Conservation (phyloP, 176 grass and related monocot genomes). For the Tillandsia fasciculata region DNA sequence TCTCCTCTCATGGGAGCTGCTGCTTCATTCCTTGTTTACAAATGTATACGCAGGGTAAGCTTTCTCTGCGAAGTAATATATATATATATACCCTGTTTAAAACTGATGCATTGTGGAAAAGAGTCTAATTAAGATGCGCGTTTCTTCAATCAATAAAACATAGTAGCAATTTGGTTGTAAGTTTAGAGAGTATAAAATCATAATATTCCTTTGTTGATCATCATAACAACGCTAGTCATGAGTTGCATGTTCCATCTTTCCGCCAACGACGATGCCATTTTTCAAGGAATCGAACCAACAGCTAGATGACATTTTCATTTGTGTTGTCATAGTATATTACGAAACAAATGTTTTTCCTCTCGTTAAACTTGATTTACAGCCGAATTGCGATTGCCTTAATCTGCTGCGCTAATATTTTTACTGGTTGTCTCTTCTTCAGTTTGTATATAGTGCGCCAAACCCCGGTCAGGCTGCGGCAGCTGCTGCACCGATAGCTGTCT, state of each 20-base stretch:
- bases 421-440: slow-evolving; percentile 47
- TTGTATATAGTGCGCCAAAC: slow-evolving; percentile 93
- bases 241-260: too few relatives aligned
- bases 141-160: too few relatives aligned
- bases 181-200: too few relatives aligned
- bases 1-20: slow-evolving; percentile 90
- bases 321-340: too few relatives aligned
- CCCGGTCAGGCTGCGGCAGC: slow-evolving; percentile 93
- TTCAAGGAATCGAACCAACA: too few relatives aligned
- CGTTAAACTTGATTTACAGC: too few relatives aligned
- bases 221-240: too few relatives aligned
- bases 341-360: too few relatives aligned
- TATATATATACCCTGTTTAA: not conserved
- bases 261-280: too few relatives aligned
- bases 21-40: slow-evolving; percentile 89
- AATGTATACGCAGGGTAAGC: slow-evolving; percentile 89
- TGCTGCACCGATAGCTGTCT: slow-evolving; percentile 87
- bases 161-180: too few relatives aligned
- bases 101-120: not conserved
- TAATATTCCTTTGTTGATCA: too few relatives aligned
- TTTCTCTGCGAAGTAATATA: not conserved
- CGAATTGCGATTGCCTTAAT: not conserved
- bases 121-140: not conserved
- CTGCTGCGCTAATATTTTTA: slow-evolving; percentile 3
- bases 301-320: too few relatives aligned